These are phyloP conservation scores for Phytopythium helicoides DNA, from an alignment of 352 stramenopile genomes.

Conservation along the genomic window DNA sequence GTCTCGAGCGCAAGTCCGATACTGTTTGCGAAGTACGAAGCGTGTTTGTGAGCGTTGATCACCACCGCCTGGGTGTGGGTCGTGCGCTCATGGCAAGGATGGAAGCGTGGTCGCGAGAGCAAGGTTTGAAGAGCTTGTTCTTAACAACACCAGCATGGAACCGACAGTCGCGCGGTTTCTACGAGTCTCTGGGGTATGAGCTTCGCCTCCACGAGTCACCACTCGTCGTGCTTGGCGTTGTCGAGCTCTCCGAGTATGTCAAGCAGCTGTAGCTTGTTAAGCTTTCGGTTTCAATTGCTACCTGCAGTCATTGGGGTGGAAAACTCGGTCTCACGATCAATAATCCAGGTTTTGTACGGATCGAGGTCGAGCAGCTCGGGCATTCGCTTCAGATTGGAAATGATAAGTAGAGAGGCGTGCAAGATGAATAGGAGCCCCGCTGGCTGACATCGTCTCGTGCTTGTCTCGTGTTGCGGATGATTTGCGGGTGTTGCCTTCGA, in stretches of 20 bases:
- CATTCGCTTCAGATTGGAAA: too few species aligned
- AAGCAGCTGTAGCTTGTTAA: slow-evolving; percentile 26
- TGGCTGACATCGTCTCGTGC: too few species aligned
- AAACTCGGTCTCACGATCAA: too few species aligned
- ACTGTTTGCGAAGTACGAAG: slow-evolving; percentile 15
- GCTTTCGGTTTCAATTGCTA: too few species aligned
- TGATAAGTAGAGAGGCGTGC: too few species aligned
- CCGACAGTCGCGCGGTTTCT: slow-evolving; percentile 11
- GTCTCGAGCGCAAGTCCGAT: slow-evolving; percentile 14
- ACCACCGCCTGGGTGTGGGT: slow-evolving; percentile 18
- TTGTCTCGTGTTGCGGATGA: too few species aligned
- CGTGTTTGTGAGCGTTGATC: slow-evolving; percentile 22
- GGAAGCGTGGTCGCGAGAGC: slow-evolving; percentile 11
- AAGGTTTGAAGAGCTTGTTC: slow-evolving; percentile 14
- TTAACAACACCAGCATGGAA: slow-evolving; percentile 17
- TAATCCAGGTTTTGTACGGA: too few species aligned
- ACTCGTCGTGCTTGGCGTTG: slow-evolving; percentile 14
- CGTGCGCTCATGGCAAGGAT: slow-evolving; percentile 16
- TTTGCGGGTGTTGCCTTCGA: too few species aligned
- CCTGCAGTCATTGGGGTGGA: too few species aligned
- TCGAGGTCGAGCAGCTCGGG: too few species aligned
- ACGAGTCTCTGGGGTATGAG: slow-evolving; percentile 17
- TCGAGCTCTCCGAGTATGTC: slow-evolving; percentile 15
- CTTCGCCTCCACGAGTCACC: slow-evolving; percentile 8
- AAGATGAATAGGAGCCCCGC: too few species aligned